Evolutionary conservation across 768 basidiomycete species (phyloP), one percentile per base, ranked within the genome.

Genomic region (Phanerochaete sordida): DNA sequence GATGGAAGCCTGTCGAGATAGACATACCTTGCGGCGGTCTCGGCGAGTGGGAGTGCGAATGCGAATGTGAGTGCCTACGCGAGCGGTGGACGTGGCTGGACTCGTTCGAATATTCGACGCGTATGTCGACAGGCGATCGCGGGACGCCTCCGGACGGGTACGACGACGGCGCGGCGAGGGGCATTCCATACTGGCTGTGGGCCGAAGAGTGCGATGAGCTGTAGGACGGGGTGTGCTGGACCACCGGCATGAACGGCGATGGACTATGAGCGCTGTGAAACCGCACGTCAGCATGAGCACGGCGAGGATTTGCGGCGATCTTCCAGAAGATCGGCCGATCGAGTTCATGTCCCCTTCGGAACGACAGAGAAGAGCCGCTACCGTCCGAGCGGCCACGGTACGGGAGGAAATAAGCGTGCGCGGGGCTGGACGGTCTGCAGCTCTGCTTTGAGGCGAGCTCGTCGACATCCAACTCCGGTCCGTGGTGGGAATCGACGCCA

Each of bases 171-270:
- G 47, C 44, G 30, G 26, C 8, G 23, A 3, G 51, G 33, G 24
- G 28, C 45, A 39, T 56, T 12, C n/a, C 15, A 24, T 43, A 44
- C 28, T 5, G 5, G 51, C 37, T 15, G 13, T 28, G 26, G 30
- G 21, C 16, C 7, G 53, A 45, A 3, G 23, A 11, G 37, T 49
- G 56, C 31, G 50, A 53, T 5, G 37, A 43, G 51, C 6, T 12
- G 49, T n/a, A 51, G 15, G n/a, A 47, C 16, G 56, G 57, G 3
- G 49, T 24, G 15, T 56, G 61, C 26, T 43, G 50, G 12, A 48
- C 61, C 15, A 62, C 31, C 7, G 61, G 61, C 49, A 49, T 49
- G 44, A 45, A 62, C 15, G 61, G 61, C n/a, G 54, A 7, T 4
- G 60, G 19, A 12, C 19, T 43, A 33, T 7, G 37, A 3, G 51